phyloP scores from a whole-genome alignment of 345 rosid genomes.

The Arabidopsis arenosa region DNA sequence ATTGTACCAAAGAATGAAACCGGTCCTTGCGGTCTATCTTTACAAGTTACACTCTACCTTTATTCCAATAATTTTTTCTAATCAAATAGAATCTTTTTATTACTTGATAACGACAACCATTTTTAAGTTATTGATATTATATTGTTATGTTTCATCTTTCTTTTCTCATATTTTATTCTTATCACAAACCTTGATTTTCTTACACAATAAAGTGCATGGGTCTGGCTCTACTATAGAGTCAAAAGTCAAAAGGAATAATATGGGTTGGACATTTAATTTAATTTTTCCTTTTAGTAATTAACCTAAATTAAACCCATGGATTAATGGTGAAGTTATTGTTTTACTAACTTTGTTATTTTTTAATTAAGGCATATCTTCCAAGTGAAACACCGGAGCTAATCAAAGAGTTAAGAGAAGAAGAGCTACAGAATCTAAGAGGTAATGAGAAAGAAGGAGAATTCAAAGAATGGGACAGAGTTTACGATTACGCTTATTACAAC shows the following conservation, averaged over 20 bases:
- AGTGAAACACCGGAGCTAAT: slow-evolving; percentile 75
- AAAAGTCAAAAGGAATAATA: slow-evolving; percentile 22
- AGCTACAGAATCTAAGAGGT: slow-evolving; percentile 71
- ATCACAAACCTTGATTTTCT: not conserved
- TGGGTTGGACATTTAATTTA: not conserved
- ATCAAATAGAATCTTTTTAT: slow-evolving; percentile 12
- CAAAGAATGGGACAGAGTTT: slow-evolving; percentile 93
- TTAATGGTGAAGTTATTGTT: slow-evolving; percentile 1
- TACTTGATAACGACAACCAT: slow-evolving; percentile 25
- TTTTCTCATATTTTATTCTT: not conserved
- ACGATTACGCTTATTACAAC: slow-evolving; percentile 85
- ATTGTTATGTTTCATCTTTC: not conserved
- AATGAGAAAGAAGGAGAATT: slow-evolving; percentile 58
- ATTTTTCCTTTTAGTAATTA: not conserved
- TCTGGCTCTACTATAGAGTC: not conserved
- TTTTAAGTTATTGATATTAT: not conserved
- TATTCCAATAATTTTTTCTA: slow-evolving; percentile 11
- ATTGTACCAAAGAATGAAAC: slow-evolving; percentile 22
- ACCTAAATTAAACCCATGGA: not conserved
- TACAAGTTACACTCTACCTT: slow-evolving; percentile 26
- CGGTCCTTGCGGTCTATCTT: slow-evolving; percentile 11
- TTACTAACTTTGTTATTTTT: not conserved
- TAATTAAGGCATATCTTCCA: slow-evolving; percentile 75
- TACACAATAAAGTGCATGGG: not conserved
- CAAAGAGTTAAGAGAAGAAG: slow-evolving; percentile 67